Evolutionary conservation across 2,329 filamentous ascomycete genomes (phyloP).

Genomic region (Colletotrichum orchidophilum): DNA sequence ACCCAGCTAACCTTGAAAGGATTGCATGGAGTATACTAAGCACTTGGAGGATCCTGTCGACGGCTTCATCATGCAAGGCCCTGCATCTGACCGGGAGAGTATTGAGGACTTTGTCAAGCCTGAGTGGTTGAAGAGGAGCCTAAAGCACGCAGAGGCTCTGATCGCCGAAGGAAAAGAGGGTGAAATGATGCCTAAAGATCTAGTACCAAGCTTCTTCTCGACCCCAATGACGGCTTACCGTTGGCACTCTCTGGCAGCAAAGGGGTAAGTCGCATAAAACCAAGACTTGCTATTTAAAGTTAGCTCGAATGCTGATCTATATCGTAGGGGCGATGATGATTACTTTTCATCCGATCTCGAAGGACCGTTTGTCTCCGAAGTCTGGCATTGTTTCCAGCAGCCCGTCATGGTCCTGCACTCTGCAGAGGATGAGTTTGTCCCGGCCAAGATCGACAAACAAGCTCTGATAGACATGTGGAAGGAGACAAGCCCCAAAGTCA

Average conservation of each 20-base stretch:
- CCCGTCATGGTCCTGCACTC: constrained; percentile 73
- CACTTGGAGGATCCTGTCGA: constrained; percentile 65
- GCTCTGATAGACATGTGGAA: constrained; percentile 67
- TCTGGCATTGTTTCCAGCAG: constrained; percentile 72
- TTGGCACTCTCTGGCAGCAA: constrained; percentile 58
- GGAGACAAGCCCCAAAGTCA: constrained; percentile 54
- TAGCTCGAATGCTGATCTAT: neutral
- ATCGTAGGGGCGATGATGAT: constrained; percentile 77
- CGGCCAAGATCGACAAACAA: constrained; percentile 64
- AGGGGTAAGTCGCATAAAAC: constrained; percentile 54
- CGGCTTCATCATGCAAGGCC: constrained; percentile 82
- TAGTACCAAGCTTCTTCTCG: constrained; percentile 50
- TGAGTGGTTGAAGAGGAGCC: constrained; percentile 52
- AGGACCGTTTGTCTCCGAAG: constrained; percentile 61
- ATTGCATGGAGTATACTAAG: constrained; percentile 64
- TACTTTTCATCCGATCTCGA: constrained; percentile 86
- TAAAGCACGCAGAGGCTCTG: constrained; percentile 62
- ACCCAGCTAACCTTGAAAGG: constrained; percentile 46
- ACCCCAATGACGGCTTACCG: constrained; percentile 63
- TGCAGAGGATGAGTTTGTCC: constrained; percentile 73
- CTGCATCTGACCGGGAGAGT: constrained; percentile 80
- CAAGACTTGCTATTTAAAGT: neutral
- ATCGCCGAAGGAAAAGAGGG: constrained; percentile 62
- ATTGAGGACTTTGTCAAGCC: constrained; percentile 56
- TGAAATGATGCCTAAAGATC: constrained; percentile 62